phyloP scores from a whole-genome alignment of 192 early-diverging fungal genomes.

The Jimgerdemannia lactiflua region DNA sequence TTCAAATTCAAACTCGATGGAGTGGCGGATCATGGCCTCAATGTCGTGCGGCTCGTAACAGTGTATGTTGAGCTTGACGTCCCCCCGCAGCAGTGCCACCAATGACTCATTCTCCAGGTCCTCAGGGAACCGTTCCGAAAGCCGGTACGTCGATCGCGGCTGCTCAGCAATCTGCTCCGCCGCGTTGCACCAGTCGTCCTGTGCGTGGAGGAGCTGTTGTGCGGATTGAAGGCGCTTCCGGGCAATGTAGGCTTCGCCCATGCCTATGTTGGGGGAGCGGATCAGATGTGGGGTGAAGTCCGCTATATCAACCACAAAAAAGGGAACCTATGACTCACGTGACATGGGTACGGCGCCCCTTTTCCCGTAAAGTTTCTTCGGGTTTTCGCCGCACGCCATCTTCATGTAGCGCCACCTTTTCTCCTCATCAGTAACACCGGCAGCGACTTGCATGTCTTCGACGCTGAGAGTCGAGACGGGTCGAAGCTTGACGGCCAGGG shows the following conservation, averaged over 20 bases:
- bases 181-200: constrained; percentile 61
- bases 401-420: constrained; percentile 59
- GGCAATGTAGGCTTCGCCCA: constrained; percentile 34
- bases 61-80: constrained; percentile 54
- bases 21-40: constrained; percentile 54
- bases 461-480: constrained; percentile 30
- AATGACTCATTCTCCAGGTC: constrained; percentile 42
- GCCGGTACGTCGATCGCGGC: constrained; percentile 17
- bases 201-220: constrained; percentile 19
- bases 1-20: constrained; percentile 56
- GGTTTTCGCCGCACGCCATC: constrained; percentile 72
- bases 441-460: constrained; percentile 55
- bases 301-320: neutral
- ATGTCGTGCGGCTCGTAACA: constrained; percentile 55
- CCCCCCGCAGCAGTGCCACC: constrained; percentile 52
- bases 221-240: constrained; percentile 47
- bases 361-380: constrained; percentile 41
- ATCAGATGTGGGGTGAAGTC: no score
- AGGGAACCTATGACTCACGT: constrained; percentile 20
- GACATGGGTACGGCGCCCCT: constrained; percentile 30
- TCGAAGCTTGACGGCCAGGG: constrained; percentile 48
- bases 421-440: constrained; percentile 33
- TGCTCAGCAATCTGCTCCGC: constrained; percentile 10
- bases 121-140: constrained; percentile 44
- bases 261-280: constrained; percentile 10